Base-by-base conservation (phyloP, 441 rosid species). In the Daphne laureola region DNA sequence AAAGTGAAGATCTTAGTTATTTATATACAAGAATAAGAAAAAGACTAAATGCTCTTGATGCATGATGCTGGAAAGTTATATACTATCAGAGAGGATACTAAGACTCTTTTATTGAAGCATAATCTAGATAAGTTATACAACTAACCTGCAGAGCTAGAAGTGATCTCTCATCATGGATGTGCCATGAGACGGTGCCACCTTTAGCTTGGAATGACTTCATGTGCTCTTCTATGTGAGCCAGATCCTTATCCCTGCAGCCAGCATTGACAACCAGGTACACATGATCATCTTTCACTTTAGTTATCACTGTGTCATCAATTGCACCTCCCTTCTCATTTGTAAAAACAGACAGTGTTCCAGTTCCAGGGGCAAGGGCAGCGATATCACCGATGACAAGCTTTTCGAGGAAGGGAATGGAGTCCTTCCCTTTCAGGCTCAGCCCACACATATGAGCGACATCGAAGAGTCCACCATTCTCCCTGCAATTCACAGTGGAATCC, bases 391-490 rank as follows among this genome's bases (percentile, higher is more conserved):
- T 75, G 49, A 87, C 97, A 18, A 92, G 92, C 68, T 80, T 92
- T 71, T 92, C 97, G 0, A 89, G 84, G 57, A 92, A 92, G 53
- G 98, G 66, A 67, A 86, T 57, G 62, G 85, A 78, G 54, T 92
- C 92, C 80, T 89, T 92, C 27, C 97, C 97, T 71, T 84, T 89
- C 27, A 89, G 96, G 61, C 90, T 92, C 64, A 92, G 67, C 53
- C 98, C 98, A 70, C 98, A 90, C 97, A 90, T 93, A 59, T 93
- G 97, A 23, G 98, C 70, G 38, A 93, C 98, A 69, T 92, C 97
- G 54, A 92, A 92, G 62, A 87, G 80, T 62, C 92, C 59, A 52
- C 98, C 98, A 48, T 89, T 83, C 49, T 77, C 60, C 67, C 98
- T 85, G 67, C 98, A 92, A 59, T 92, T 92, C 55, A 86, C 73